Base-by-base conservation (phyloP, 495 filamentous ascomycete species). In the Annulohypoxylon moriforme region DNA sequence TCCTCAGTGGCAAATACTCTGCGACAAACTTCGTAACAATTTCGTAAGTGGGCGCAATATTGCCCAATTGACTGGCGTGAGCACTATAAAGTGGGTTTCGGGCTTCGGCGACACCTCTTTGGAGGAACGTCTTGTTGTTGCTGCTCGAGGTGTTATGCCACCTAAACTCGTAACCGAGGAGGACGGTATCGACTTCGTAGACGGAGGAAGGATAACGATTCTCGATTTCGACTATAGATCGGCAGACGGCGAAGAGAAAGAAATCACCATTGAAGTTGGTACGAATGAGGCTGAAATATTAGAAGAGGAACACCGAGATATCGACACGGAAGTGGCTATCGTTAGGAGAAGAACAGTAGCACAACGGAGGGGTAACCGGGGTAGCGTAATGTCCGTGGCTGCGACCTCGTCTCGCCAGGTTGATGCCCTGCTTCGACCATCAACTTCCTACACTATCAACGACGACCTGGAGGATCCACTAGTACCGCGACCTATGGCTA, bases 311-410 rank as follows among this genome's bases (percentile, higher is more conserved):
- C 85, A 90, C 60, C 87, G 90, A 14, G 93, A 93, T 72, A 84
- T 94, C 58, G 93, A 92, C 67, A 88, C 89, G 2, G 93, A 95
- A 76, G 92, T 96, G 22, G 93, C 93, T 68, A 87, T 96, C 66
- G 92, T 91, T 53, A 88, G 93, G 68, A 85, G 92, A 64, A 83
- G 93, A 65, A 95, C 93, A 11, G 87, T 90, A 16, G 87, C 88
- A 2, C 87, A 89, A 49, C 81, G 84, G 52, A 82, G 83, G 64
- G 80, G 78, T 0, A 72, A 75, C 36, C 77, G 81, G n/a, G 70
- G 67, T 59, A 79, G 76, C 64, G 72, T 81, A 50, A 75, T 78
- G 75, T 79, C 78, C 18, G 72, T 71, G 53, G 70, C 77, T 20
- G 79, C 78, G 27, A 80, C 71, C 40, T 64, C 77, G 1, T 60